Evolutionary conservation across 495 filamentous ascomycete genomes (phyloP), one percentile per base, ranked within the genome.

Genomic region (Penicillium salamii): DNA sequence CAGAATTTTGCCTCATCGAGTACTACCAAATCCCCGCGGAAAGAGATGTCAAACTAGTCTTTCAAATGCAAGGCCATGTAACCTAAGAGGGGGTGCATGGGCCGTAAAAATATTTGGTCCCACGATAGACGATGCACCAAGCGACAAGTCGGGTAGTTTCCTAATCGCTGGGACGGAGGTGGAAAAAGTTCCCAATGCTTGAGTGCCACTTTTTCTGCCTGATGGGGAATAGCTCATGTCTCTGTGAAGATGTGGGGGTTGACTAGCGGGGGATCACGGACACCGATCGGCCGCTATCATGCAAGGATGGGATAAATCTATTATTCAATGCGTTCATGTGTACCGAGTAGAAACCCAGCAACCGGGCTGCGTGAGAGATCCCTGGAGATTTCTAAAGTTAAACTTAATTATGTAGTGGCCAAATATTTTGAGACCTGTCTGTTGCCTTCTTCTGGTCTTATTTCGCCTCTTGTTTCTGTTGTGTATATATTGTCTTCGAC

Each of bases 251-350:
- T 7, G 18, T 21, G 18, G 37, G 37, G 35, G 15, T 18, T 18
- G 17, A 35, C 46, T 32, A 29, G 49, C n/a, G 32, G 23, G 40
- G 14, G 43, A 54, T 47, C 46, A 18, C 19, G 12, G 42, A 39
- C n/a, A 17, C n/a, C 47, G 42, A 37, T 42, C 43, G 9, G 15
- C 43, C 21, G 19, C 20, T 53, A 48, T 34, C 11, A 60, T 41
- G 53, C 47, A 56, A 60, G 57, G 57, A 51, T 32, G 43, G 5
- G 49, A 53, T 43, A 49, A n/a, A 32, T 56, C 53, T 53, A 32
- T 50, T 50, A 28, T 18, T 31, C 37, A 35, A 45, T 35, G 38
- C 20, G 11, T 32, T 18, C n/a, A n/a, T n/a, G n/a, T n/a, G n/a
- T n/a, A n/a, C n/a, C n/a, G n/a, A n/a, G n/a, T n/a, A n/a, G n/a